Evolutionary conservation across 352 stramenopile genomes (phyloP), one percentile per base, ranked within the genome.

Genomic region (Globisporangium abappressorium): DNA sequence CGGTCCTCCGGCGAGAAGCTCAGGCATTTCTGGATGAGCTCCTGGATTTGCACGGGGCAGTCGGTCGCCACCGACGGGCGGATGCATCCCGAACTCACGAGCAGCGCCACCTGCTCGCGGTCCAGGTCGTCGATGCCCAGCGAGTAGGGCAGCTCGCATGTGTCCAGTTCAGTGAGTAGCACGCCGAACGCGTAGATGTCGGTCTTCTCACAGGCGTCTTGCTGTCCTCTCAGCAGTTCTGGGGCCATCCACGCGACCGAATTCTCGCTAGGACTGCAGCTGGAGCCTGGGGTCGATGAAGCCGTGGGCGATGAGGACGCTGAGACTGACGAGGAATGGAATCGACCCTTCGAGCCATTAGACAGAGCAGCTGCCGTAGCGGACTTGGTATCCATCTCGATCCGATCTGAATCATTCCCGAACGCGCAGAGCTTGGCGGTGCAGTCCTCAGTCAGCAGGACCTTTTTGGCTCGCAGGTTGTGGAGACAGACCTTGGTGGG

Each of bases 141-240:
- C 18, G 68, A 62, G 36, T 83, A 88, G 9, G 81, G 81, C 7
- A 77, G 63, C 57, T 85, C 65, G 20, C 79, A 83, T n/a, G 81
- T 88, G 47, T 90, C 81, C 7, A 90, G 67, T 53, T 89, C 81
- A 0, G 79, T 87, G n/a, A 89, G 57, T 38, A 89, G 30, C 20
- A 87, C 77, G 41, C 81, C 81, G 1, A 89, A 59, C 11, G 81
- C 60, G 60, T 89, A 89, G 28, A 87, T 65, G 41, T 85, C 74
- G 0, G 75, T 57, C 55, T 77, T 64, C 8, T 79, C 74, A 43
- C 61, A 76, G 65, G 57, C 56, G 11, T 57, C 12, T 20, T 61
- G 64, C 26, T 82, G 74, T 8, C 74, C 76, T 14, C 71, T 68
- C 5, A 90, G 72, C 14, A 90, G 56, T 54, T 90, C 81, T 9